Percentiles rank a stretch among this genome's conserved stretches.
Conservation (phyloP, 176 grass and related monocot species). For the Tillandsia leiboldiana region DNA sequence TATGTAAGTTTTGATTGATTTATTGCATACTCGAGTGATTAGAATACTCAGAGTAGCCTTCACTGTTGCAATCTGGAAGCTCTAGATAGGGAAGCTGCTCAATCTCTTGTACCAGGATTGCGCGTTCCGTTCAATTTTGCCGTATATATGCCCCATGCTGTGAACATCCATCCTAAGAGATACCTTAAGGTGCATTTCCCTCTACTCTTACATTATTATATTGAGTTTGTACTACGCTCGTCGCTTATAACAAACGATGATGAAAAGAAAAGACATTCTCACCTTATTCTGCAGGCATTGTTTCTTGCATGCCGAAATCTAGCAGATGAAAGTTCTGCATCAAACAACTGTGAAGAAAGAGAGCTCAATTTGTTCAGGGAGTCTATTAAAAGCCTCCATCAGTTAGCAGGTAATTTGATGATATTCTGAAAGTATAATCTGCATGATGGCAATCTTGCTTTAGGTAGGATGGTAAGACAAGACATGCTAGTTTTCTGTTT, state of each 20-base stretch:
- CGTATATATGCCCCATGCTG: slow-evolving; percentile 69
- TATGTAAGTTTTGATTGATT: slow-evolving; percentile 28
- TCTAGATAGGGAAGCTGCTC: slow-evolving; percentile 47
- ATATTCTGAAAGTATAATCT: background rate
- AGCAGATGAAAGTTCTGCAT: slow-evolving; percentile 29
- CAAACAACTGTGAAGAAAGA: slow-evolving; percentile 16
- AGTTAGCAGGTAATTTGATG: slow-evolving; percentile 43
- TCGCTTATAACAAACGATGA: background rate
- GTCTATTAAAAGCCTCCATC: slow-evolving; percentile 40
- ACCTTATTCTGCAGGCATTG: slow-evolving; percentile 40
- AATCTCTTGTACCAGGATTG: slow-evolving; percentile 55
- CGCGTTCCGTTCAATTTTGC: slow-evolving; percentile 57
- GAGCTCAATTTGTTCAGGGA: slow-evolving; percentile 46
- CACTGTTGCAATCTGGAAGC: slow-evolving; percentile 59
- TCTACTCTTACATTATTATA: background rate
- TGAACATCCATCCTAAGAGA: slow-evolving; percentile 74
- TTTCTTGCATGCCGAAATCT: slow-evolving; percentile 70
- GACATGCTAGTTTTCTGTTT: too few species aligned
- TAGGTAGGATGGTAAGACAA: too few species aligned
- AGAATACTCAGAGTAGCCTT: slow-evolving; percentile 84
- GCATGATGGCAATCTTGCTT: too few species aligned
- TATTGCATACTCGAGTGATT: slow-evolving; percentile 49
- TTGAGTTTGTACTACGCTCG: background rate
- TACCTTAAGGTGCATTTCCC: slow-evolving; percentile 55
- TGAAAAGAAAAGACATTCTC: background rate